These are phyloP conservation scores for Phialemoniopsis sp. DNA, from an alignment of 2,329 filamentous ascomycete genomes.

Conservation along the genomic window DNA sequence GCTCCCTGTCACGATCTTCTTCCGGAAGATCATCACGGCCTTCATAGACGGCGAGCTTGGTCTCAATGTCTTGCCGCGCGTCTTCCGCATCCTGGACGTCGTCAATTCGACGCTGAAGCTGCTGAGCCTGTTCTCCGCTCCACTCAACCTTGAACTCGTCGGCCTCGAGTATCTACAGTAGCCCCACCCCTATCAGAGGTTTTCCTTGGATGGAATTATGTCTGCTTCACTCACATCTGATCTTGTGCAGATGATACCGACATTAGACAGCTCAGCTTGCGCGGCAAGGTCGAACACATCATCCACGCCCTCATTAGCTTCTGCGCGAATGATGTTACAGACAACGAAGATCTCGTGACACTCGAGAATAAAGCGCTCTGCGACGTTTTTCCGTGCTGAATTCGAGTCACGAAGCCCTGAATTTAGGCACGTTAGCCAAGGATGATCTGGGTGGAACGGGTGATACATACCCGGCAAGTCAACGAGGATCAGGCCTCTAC, in stretches of 20 bases:
- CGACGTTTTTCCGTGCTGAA: constrained; percentile 33
- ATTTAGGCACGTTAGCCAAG: not conserved
- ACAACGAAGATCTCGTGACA: constrained; percentile 45
- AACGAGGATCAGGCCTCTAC: constrained; percentile 40
- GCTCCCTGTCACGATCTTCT: constrained; percentile 3
- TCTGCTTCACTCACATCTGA: constrained; percentile 24
- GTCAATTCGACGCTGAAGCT: constrained; percentile 12
- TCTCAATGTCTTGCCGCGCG: constrained; percentile 1
- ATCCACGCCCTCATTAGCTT: constrained; percentile 32
- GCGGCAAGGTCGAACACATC: constrained; percentile 34
- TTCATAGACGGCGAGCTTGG: constrained; percentile 6
- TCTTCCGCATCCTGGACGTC: constrained; percentile 7
- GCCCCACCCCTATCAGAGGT: not conserved
- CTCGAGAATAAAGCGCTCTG: constrained; percentile 36
- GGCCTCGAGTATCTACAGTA: constrained; percentile 21
- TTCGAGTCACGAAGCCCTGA: constrained; percentile 42
- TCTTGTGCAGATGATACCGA: constrained; percentile 37
- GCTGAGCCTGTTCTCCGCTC: constrained; percentile 12
- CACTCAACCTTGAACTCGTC: constrained; percentile 26
- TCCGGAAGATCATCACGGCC: constrained; percentile 2
- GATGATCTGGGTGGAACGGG: not conserved
- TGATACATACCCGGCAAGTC: constrained; percentile 38
- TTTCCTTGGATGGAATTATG: not conserved
- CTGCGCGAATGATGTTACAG: constrained; percentile 33
- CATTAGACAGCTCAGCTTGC: constrained; percentile 28